These are phyloP conservation scores for Sequoia sempervirens DNA, from an alignment of 75 land plant genomes.

Conservation along the genomic window DNA sequence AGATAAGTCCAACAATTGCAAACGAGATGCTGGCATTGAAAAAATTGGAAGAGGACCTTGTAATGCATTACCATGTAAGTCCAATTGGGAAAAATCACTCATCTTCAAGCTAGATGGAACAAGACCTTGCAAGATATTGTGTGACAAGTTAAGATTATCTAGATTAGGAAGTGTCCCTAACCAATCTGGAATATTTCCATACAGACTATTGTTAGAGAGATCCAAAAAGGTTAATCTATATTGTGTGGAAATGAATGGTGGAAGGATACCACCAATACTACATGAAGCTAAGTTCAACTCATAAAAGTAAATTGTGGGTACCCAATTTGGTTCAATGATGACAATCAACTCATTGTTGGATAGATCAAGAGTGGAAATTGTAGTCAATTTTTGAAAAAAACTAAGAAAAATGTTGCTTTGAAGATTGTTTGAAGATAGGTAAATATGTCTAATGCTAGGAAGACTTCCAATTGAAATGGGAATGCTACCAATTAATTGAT, in stretches of 20 bases:
- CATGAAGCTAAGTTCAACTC: neutral
- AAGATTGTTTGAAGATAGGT: neutral
- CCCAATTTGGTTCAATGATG: neutral
- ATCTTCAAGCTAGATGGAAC: neutral
- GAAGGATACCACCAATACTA: neutral
- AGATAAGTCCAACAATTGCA: neutral
- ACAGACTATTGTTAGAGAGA: neutral
- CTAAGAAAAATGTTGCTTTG: neutral
- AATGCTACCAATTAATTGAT: neutral
- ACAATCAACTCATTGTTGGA: neutral
- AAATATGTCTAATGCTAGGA: neutral
- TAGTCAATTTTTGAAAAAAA: neutral
- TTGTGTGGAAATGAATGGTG: neutral
- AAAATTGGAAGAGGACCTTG: neutral
- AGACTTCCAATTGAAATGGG: neutral
- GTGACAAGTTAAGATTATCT: neutral
- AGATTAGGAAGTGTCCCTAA: neutral
- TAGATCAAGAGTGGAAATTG: neutral
- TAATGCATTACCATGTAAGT: neutral
- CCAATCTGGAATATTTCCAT: neutral
- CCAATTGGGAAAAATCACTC: neutral
- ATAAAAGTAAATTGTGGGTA: neutral
- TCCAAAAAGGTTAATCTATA: neutral
- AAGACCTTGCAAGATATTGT: neutral
- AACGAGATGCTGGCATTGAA: neutral